These are phyloP conservation scores for Aciculosporium take DNA, from an alignment of 2,329 filamentous ascomycete genomes.

Conservation along the genomic window DNA sequence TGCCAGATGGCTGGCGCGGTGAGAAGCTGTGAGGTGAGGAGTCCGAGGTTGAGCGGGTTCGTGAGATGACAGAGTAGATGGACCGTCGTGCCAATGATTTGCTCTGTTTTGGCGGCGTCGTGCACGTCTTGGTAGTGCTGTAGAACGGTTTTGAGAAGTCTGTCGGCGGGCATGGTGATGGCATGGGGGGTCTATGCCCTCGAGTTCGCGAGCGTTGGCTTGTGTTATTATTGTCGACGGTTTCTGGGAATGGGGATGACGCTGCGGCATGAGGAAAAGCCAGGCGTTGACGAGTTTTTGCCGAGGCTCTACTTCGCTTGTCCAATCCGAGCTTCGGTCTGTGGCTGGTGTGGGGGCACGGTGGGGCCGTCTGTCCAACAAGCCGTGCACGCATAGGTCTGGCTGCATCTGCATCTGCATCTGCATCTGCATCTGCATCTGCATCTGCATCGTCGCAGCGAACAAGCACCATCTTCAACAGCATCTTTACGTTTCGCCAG, in stretches of 20 bases:
- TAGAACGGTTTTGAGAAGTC: conserved; percentile 51
- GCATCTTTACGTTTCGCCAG: not conserved
- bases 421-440: not conserved
- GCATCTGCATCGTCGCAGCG: not conserved
- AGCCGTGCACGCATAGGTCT: too few species aligned
- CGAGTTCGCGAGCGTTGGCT: not conserved
- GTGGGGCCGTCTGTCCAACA: not conserved
- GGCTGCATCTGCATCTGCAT: too few species aligned
- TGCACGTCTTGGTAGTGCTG: conserved; percentile 42
- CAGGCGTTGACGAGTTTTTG: conserved; percentile 8
- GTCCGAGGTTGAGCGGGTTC: conserved; percentile 60
- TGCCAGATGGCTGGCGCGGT: conserved; percentile 59
- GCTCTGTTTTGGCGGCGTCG: conserved; percentile 35
- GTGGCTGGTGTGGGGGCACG: too few species aligned
- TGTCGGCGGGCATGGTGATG: conserved; percentile 47
- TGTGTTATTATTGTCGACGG: not conserved
- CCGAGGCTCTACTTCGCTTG: conserved; percentile 13
- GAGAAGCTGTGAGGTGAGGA: conserved; percentile 59
- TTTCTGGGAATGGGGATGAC: too few species aligned
- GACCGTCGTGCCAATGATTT: conserved; percentile 50
- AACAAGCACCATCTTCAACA: not conserved
- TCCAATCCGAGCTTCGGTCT: not conserved
- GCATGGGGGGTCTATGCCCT: too few species aligned
- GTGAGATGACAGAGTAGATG: conserved; percentile 54
- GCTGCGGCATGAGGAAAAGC: too few species aligned